These are phyloP conservation scores for Aspergillus ochraceoroseus DNA, from an alignment of 2,329 filamentous ascomycete genomes.

Conservation along the genomic window DNA sequence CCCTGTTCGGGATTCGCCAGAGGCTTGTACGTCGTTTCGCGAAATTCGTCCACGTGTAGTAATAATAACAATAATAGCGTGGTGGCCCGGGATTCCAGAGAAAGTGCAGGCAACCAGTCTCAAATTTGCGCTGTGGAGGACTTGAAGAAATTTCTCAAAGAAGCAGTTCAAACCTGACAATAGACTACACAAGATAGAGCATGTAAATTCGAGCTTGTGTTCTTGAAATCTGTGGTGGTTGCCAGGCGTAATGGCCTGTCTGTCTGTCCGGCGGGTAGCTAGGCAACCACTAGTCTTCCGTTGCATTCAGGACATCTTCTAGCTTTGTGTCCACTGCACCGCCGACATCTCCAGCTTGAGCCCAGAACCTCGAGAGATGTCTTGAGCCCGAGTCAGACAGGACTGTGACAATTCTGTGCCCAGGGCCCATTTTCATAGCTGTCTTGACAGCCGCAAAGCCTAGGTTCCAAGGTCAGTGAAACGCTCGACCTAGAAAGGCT, in stretches of 20 bases:
- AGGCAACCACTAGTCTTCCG: slow-evolving; percentile 25
- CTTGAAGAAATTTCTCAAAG: no score
- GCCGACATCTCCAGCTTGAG: slow-evolving; percentile 46
- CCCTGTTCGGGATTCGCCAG: slow-evolving; percentile 2
- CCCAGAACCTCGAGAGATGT: slow-evolving; percentile 52
- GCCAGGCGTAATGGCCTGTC: no score
- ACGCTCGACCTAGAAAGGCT: neutral
- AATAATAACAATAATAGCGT: neutral
- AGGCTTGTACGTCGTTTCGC: neutral
- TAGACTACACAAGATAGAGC: no score
- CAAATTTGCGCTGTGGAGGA: slow-evolving; percentile 3
- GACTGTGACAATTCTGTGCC: slow-evolving; percentile 47
- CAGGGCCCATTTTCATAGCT: slow-evolving; percentile 45
- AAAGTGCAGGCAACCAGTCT: slow-evolving; percentile 1
- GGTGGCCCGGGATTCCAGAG: neutral
- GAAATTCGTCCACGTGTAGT: neutral
- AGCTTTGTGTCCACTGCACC: slow-evolving; percentile 44
- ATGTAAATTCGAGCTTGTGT: no score
- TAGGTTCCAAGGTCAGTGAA: slow-evolving; percentile 24
- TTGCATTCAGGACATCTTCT: slow-evolving; percentile 44
- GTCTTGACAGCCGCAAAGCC: slow-evolving; percentile 48
- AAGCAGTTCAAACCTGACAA: no score
- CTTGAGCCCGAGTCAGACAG: slow-evolving; percentile 49
- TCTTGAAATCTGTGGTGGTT: neutral
- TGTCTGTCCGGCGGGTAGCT: neutral